Conservation (phyloP, 2,329 filamentous ascomycete species). For the Fusarium poae region DNA sequence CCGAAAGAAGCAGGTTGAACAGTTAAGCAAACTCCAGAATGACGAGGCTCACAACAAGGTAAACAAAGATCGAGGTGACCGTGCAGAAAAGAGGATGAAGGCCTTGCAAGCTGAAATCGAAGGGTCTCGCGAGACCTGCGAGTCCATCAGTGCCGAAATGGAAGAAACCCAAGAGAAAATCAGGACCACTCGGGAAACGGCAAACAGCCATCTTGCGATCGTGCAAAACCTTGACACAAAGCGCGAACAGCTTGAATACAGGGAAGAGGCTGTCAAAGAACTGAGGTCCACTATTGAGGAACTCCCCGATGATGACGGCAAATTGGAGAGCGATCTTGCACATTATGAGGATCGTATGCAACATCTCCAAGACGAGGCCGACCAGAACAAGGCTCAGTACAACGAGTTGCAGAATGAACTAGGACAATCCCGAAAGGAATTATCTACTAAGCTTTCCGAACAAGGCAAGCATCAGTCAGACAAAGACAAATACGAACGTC, state of each 20-base stretch:
- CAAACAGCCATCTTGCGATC: conserved; percentile 79
- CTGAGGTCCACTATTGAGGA: conserved; percentile 80
- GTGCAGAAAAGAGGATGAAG: conserved; percentile 73
- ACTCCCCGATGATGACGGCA: conserved; percentile 81
- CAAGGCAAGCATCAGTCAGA: conserved; percentile 86
- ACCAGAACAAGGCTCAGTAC: conserved; percentile 74
- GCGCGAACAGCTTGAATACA: conserved; percentile 77
- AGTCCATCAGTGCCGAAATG: conserved; percentile 71
- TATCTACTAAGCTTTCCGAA: conserved; percentile 70
- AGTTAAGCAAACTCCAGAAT: conserved; percentile 78
- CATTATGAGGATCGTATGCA: conserved; percentile 83
- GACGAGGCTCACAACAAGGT: conserved; percentile 82
- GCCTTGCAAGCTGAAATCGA: conserved; percentile 77
- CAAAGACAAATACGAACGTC: conserved; percentile 86
- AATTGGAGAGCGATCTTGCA: conserved; percentile 77
- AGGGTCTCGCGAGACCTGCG: conserved; percentile 68
- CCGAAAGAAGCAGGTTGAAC: conserved; percentile 83
- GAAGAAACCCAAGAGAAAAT: conserved; percentile 69
- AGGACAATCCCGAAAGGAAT: conserved; percentile 58
- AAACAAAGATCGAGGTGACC: conserved; percentile 87
- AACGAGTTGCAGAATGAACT: conserved; percentile 70
- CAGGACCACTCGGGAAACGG: conserved; percentile 77
- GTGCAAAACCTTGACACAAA: conserved; percentile 82
- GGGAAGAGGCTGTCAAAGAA: conserved; percentile 77
- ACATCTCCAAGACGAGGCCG: conserved; percentile 73